Evolutionary conservation across 176 grass and related monocot genomes (phyloP).

Genomic region (Lolium perenne): DNA sequence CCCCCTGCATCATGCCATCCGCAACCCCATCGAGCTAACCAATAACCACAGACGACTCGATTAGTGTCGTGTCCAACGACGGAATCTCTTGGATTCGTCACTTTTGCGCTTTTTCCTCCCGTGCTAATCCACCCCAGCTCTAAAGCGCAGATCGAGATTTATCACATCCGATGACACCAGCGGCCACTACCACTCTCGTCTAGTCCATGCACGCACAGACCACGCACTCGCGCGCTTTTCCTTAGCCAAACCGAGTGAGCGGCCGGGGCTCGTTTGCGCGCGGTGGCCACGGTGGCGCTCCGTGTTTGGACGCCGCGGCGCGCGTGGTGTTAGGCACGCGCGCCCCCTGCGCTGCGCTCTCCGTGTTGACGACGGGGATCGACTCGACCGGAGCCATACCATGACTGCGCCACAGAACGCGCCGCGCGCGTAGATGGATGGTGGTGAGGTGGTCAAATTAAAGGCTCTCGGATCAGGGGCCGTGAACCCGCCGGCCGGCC

Average conservation of each 20-base stretch:
- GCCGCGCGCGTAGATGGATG: no score
- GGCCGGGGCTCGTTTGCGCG: background rate
- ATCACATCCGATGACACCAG: conserved; percentile 9
- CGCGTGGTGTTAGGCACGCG: conserved; percentile 43
- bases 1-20: background rate
- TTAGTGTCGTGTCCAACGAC: background rate
- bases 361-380: conserved; percentile 43
- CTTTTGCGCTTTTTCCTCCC: conserved; percentile 1
- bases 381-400: no score
- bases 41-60: background rate
- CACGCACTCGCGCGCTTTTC: conserved; percentile 27
- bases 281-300: conserved; percentile 29
- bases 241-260: conserved; percentile 7
- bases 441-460: background rate
- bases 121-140: background rate
- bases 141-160: background rate
- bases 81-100: background rate
- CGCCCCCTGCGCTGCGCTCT: background rate
- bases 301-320: background rate
- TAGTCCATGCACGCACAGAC: background rate
- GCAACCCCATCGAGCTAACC: background rate
- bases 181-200: background rate
- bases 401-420: no score
- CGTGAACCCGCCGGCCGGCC: background rate
- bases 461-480: background rate